A percentile compares a stretch with the other conserved stretches of the same genome.
Conservation (phyloP, 805 yeast genomes). For the Lachancea sp. region DNA sequence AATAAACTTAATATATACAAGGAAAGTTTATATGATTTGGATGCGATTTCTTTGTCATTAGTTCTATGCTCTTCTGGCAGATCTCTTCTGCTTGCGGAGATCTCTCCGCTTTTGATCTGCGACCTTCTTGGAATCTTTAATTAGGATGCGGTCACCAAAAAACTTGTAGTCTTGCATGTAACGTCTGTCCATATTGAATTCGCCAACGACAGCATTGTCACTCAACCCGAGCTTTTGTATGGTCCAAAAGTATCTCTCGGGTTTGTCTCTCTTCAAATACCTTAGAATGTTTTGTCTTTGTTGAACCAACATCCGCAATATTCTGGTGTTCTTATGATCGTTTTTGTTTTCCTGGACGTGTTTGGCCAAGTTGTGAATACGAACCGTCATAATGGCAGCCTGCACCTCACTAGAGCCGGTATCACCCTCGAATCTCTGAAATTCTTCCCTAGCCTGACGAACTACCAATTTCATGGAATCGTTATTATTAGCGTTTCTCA, state of each 20-base stretch:
- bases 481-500: conserved; percentile 59
- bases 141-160: conserved; percentile 62
- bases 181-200: conserved; percentile 72
- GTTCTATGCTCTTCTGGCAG: conserved; percentile 12
- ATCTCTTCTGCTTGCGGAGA: conserved; percentile 40
- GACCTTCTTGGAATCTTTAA: conserved; percentile 48
- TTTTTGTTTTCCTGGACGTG: conserved; percentile 67
- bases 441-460: conserved; percentile 66
- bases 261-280: conserved; percentile 74
- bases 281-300: conserved; percentile 77
- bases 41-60: neutral
- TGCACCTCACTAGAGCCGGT: conserved; percentile 95
- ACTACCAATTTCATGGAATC: conserved; percentile 56
- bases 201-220: conserved; percentile 69
- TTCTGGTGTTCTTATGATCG: conserved; percentile 64
- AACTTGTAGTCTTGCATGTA: conserved; percentile 73
- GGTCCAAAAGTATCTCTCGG: conserved; percentile 78
- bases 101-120: conserved; percentile 42
- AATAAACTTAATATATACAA: conserved; percentile 5
- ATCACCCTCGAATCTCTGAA: conserved; percentile 79
- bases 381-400: conserved; percentile 83
- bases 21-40: neutral
- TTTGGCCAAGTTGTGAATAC: conserved; percentile 67
- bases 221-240: conserved; percentile 82
- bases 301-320: conserved; percentile 78